Conservation (phyloP, 495 filamentous ascomycete species). For the Xylaria venustula region DNA sequence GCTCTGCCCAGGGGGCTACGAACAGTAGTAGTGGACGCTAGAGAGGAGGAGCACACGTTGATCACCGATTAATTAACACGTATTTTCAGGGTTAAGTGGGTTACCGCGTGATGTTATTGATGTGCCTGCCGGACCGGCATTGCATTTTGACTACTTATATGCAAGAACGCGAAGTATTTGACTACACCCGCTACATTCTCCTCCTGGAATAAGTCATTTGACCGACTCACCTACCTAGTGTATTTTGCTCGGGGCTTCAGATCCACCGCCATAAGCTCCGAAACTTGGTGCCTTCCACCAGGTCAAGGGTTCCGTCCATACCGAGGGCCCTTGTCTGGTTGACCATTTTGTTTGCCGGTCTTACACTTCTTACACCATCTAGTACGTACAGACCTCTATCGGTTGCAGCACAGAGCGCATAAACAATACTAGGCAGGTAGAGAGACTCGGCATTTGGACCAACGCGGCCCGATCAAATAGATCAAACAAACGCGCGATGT, state of each 20-base stretch:
- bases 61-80: constrained; percentile 23
- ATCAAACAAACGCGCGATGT: not conserved
- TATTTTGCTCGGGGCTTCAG: not conserved
- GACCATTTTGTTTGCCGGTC: not conserved
- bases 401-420: not conserved
- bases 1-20: constrained; percentile 21
- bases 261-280: constrained; percentile 4
- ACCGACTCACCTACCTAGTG: not conserved
- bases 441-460: too few relatives aligned
- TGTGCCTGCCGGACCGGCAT: constrained; percentile 8
- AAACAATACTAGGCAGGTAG: not conserved
- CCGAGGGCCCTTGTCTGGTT: constrained; percentile 1
- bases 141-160: not conserved
- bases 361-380: not conserved
- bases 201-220: constrained; percentile 6
- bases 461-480: too few relatives aligned
- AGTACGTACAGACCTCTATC: not conserved
- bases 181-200: not conserved
- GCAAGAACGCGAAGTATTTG: too few relatives aligned
- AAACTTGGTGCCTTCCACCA: not conserved
- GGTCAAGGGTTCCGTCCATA: not conserved
- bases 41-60: constrained; percentile 20
- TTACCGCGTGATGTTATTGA: constrained; percentile 10
- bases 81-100: constrained; percentile 5
- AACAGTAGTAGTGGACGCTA: constrained; percentile 21